Conservation (phyloP, 768 basidiomycete genomes). For the Pulveroboletus sp. region DNA sequence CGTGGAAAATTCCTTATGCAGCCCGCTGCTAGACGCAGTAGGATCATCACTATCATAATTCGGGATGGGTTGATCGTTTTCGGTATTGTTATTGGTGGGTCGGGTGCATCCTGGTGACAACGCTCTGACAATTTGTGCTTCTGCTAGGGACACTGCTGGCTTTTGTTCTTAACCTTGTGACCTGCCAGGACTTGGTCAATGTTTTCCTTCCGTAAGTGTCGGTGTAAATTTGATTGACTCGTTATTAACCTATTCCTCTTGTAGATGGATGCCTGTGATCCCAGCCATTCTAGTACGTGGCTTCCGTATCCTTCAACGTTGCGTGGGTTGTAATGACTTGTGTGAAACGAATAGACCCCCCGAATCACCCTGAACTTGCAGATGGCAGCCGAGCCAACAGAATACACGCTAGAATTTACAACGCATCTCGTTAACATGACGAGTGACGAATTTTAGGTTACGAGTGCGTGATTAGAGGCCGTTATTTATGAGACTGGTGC, state of each 20-base stretch:
- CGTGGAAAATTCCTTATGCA: constrained; percentile 10
- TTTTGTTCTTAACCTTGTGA: neutral
- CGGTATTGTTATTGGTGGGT: constrained; percentile 8
- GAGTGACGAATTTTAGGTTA: neutral
- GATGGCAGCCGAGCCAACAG: constrained; percentile 6
- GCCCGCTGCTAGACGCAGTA: constrained; percentile 11
- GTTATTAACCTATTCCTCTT: neutral
- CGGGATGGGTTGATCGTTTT: constrained; percentile 17
- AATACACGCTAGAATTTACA: constrained; percentile 9
- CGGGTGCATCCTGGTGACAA: neutral
- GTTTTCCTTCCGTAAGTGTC: constrained; percentile 16
- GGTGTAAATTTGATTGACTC: neutral
- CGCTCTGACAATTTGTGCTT: neutral
- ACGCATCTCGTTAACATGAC: neutral
- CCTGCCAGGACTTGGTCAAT: constrained; percentile 7
- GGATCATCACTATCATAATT: constrained; percentile 7
- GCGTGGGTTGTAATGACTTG: neutral
- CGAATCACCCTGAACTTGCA: constrained; percentile 20
- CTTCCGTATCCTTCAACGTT: neutral
- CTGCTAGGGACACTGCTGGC: constrained; percentile 2
- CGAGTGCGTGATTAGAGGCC: neutral
- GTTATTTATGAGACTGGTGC: neutral
- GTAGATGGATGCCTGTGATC: constrained; percentile 10
- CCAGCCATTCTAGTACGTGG: constrained; percentile 15
- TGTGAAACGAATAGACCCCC: constrained; percentile 9